Base-by-base conservation (phyloP, 108 stramenopile genomes). In the Nitzschia putrida region DNA sequence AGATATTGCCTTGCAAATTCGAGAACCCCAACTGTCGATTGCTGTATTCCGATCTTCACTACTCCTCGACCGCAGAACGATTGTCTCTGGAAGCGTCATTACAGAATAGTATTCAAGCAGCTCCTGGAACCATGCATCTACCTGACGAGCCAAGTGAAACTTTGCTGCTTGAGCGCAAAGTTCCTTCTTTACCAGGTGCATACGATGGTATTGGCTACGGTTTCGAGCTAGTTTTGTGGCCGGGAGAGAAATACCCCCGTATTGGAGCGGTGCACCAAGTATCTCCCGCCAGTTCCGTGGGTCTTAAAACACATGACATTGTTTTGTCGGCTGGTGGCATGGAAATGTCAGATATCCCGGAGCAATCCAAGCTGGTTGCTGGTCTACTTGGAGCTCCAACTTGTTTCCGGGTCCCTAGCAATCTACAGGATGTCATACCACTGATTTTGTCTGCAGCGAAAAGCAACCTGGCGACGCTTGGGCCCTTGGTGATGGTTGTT, bases 181-280 rank as follows among this genome's bases (percentile, higher is more conserved):
- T 12, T 18, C 9, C 23, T 9, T 8, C 23, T 25, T 20, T 25
- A 8, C 13, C 39, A 4, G 67, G 52, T 22, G 44, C 16, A 23
- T 68, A 56, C 54, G 10, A 68, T 10, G 67, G 67, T 6, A 20
- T 68, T 23, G 81, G 77, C 2, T 84, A 65, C 61, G 76, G 76
- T 37, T 74, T 83, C 40, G 75, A 80, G 37, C 29, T 80, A 18
- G 29, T 83, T 0, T 40, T 22, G 38, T 81, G 80, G 80, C 16
- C 29, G 21, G 41, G 58, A 16, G 80, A 81, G 43, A 47, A 43
- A 25, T 20, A 25, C 2, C 29, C 69, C 9, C 64, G 74, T 0
- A 61, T 81, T 57, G 80, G 80, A 22, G 42, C 74, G 45, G 47
- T 81, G 5, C 53, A 53, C 18, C 54, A 38, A 25, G 18, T 13